Base-by-base conservation (phyloP, 2,329 filamentous ascomycete species). In the Alternaria alternata region DNA sequence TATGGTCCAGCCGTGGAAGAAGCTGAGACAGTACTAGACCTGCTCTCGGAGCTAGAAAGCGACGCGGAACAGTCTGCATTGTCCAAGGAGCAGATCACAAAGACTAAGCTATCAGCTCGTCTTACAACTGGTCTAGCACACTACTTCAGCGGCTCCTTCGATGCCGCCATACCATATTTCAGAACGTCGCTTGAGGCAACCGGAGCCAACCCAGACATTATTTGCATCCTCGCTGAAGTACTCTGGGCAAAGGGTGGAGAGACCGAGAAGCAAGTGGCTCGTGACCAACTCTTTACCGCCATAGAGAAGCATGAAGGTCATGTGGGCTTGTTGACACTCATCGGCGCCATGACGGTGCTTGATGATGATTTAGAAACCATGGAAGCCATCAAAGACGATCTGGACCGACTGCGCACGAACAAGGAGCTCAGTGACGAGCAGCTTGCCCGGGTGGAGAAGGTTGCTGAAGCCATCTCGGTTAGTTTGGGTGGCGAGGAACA, bases 161-260 rank as follows among this genome's bases (percentile, higher is more conserved):
- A 89, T 41, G 86, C 88, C 51, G 91, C 93, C 0, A 88, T 97
- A 26, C 83, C 86, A 11, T 93, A 91, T 80, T 96, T 99, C 78
- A 88, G 92, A 64, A 84, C 88, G 3, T 93, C 93, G 0, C 83
- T 98, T 7, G 84, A 89, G 57, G 93, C 96, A 75, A 93, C 91
- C 1, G 81, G 87, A 30, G 86, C 87, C 38, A 89, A 93, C 62
- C 91, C 94, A 0, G 93, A 97, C 72, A 90, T 94, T 1, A 89
- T 93, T 0, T 97, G 94, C 72, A 84, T 97, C 12, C 84, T 98
- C 12, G 91, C 94, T 0, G 93, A 98, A 78, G 91, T 98, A 0
- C 85, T 98, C 0, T 99, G 95, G 94, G 94, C 94, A 0, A 93
- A 92, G 65, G 93, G 92, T 8, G 88, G 89, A 0, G 87, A 90